A percentile compares a stretch with the other conserved stretches of the same genome.
Conservation (phyloP, 192 early-diverging fungal species). For the Obelidium mucronatum region DNA sequence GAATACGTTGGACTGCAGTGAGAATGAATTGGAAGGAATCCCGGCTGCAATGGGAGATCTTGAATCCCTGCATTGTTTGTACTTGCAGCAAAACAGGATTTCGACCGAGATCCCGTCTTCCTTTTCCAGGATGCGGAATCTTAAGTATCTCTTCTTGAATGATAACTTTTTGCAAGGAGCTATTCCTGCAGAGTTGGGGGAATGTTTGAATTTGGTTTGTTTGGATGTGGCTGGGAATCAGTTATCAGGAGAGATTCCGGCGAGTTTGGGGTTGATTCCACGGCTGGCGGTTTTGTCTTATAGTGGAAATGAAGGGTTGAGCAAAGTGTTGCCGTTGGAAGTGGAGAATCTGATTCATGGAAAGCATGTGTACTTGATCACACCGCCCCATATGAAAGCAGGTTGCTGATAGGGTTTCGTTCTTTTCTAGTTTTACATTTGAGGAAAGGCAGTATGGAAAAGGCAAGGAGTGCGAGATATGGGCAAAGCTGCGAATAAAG, state of each 20-base stretch:
- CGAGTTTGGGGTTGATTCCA: not conserved
- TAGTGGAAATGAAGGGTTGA: not conserved
- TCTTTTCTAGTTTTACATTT: too few relatives aligned
- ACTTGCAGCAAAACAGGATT: not conserved
- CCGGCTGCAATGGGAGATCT: not conserved
- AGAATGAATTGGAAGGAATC: not conserved
- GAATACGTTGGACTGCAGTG: not conserved
- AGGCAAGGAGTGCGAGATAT: not conserved
- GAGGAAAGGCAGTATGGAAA: too few relatives aligned
- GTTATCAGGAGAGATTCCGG: not conserved
- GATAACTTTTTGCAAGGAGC: not conserved
- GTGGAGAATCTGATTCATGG: not conserved
- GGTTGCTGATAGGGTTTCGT: not conserved
- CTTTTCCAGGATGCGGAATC: not conserved
- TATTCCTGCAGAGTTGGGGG: not conserved
- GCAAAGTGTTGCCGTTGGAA: not conserved
- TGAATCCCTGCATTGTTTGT: not conserved
- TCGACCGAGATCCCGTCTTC: not conserved
- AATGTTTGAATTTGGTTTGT: not conserved
- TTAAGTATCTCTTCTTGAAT: not conserved
- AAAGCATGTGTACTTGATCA: not conserved
- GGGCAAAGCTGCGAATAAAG: too few relatives aligned
- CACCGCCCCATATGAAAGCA: not conserved
- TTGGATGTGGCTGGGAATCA: not conserved
- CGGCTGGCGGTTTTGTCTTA: not conserved